These are phyloP conservation scores for Triglochin maritima DNA, from an alignment of 106 monocot genomes.

Conservation along the genomic window DNA sequence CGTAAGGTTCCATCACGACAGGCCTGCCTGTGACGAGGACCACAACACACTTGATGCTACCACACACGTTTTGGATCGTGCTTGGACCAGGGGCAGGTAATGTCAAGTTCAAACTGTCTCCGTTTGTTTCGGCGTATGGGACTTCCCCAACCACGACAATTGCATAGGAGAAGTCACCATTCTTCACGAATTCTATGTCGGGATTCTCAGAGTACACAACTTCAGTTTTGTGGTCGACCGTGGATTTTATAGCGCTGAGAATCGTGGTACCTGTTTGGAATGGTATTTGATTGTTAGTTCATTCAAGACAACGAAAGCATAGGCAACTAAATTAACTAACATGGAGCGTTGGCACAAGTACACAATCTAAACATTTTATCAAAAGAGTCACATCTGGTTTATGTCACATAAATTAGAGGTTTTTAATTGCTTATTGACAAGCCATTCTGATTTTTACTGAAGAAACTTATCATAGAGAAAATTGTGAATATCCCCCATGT, in stretches of 20 bases:
- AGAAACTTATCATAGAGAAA: no score
- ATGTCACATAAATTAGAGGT: no score
- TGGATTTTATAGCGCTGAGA: conserved; percentile 39
- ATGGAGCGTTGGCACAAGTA: no score
- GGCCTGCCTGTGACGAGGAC: conserved; percentile 14
- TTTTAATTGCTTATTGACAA: no score
- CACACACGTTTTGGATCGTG: conserved; percentile 32
- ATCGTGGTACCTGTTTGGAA: conserved; percentile 47
- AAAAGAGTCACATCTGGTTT: no score
- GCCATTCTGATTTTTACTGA: no score
- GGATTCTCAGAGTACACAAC: conserved; percentile 51
- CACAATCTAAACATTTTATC: no score
- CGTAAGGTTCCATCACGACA: conserved; percentile 1
- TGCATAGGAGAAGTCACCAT: conserved; percentile 31
- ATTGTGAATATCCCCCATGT: no score
- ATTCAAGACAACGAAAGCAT: no score
- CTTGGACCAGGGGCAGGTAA: conserved; percentile 28
- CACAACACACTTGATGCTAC: conserved; percentile 7
- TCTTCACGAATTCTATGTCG: conserved; percentile 11
- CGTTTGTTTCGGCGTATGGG: conserved; percentile 37
- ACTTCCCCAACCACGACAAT: conserved; percentile 52
- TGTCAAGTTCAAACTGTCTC: conserved; percentile 41
- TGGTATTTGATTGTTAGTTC: neutral
- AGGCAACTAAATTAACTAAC: no score
- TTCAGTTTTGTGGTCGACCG: conserved; percentile 38